A percentile compares a stretch with the other conserved stretches of the same genome.
phyloP scores from a whole-genome alignment of 2,329 filamentous ascomycete genomes.

The Botrytis hyacinthi region DNA sequence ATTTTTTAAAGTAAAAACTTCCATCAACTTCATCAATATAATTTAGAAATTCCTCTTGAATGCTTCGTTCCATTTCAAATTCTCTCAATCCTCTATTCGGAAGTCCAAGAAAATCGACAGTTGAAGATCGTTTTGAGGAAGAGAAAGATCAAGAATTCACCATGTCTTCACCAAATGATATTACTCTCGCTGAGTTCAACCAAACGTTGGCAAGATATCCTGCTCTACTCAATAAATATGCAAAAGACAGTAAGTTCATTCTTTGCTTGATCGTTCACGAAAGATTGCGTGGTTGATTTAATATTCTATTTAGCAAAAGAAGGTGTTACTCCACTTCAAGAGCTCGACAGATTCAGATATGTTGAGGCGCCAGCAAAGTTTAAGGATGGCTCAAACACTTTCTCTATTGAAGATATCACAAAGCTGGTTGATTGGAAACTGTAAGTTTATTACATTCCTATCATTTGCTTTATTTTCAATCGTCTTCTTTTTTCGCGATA shows the following conservation, averaged over 20 bases:
- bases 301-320: conserved; percentile 29
- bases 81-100: conserved; percentile 23
- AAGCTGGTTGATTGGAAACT: conserved; percentile 69
- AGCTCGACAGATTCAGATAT: conserved; percentile 62
- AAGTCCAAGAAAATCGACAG: conserved; percentile 25
- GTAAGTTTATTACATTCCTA: conserved; percentile 44
- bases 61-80: conserved; percentile 21
- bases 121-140: conserved; percentile 2
- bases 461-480: conserved; percentile 21
- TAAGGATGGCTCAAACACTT: conserved; percentile 35
- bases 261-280: neutral
- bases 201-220: conserved; percentile 35
- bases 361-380: conserved; percentile 51
- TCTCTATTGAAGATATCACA: conserved; percentile 56
- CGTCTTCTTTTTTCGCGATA: conserved; percentile 19
- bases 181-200: conserved; percentile 34
- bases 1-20: conserved; percentile 16
- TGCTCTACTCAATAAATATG: conserved; percentile 28
- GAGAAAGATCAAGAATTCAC: neutral
- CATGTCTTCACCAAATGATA: conserved; percentile 32
- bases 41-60: neutral
- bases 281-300: conserved; percentile 24
- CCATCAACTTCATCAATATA: neutral
- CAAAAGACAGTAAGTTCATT: conserved; percentile 30
- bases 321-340: conserved; percentile 42